Conservation (phyloP, 1,139 yeast genomes). For the Protomyces lactucae-debilis region DNA sequence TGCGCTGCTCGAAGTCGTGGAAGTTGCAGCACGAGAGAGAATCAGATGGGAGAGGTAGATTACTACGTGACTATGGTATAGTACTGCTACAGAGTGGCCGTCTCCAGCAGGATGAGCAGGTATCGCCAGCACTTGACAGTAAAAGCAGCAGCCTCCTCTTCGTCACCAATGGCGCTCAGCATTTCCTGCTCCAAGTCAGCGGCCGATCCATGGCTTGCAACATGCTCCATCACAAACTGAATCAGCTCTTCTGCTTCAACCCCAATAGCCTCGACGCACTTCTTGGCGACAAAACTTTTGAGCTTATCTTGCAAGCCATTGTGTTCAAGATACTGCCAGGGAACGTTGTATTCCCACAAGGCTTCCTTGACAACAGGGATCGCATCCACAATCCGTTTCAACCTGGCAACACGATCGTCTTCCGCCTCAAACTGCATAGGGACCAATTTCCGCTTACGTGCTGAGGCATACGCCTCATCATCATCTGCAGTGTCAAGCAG, state of each 20-base stretch:
- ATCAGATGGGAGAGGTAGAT: background rate
- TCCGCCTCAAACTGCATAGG: constrained; percentile 28
- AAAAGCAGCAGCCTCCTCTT: constrained; percentile 39
- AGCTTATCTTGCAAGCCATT: constrained; percentile 34
- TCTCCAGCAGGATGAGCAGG: constrained; percentile 32
- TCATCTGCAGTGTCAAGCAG: constrained; percentile 27
- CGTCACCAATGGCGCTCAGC: constrained; percentile 15
- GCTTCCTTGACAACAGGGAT: constrained; percentile 34
- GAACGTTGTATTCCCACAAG: constrained; percentile 35
- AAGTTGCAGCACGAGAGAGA: background rate
- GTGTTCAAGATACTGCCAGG: constrained; percentile 37
- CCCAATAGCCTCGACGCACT: constrained; percentile 40
- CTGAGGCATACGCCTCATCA: constrained; percentile 27
- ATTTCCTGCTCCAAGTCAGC: constrained; percentile 12
- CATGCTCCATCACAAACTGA: background rate
- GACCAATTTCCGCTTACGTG: constrained; percentile 24
- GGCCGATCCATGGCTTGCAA: background rate
- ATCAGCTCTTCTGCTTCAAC: constrained; percentile 41
- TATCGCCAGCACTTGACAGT: constrained; percentile 37
- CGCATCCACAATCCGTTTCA: constrained; percentile 12
- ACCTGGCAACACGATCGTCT: background rate
- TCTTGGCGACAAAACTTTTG: constrained; percentile 36
- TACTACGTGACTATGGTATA: no score
- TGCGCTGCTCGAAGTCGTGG: background rate
- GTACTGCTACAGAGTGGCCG: background rate